phyloP scores from a whole-genome alignment of 148 eudicot species.

The Rhododendron simsii region DNA sequence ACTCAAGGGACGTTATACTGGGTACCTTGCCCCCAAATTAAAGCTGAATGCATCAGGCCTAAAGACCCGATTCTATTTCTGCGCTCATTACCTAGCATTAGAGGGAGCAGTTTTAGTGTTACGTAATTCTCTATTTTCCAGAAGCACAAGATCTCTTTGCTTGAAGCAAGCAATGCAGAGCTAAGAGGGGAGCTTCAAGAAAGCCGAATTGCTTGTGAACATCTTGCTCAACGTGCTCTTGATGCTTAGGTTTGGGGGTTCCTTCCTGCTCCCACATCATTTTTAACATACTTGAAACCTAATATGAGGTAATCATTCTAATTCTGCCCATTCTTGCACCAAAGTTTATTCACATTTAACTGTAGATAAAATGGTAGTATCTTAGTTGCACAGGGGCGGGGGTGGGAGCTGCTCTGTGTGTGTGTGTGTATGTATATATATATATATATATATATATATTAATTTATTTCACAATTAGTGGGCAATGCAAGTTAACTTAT shows the following conservation, averaged over 20 bases:
- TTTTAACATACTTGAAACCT: too few relatives aligned
- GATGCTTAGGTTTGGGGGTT: constrained; percentile 64
- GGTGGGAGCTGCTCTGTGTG: too few relatives aligned
- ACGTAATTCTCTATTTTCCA: constrained; percentile 15
- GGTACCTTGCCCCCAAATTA: background rate
- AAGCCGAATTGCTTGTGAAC: constrained; percentile 56
- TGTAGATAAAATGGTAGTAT: too few relatives aligned
- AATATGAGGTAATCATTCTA: too few relatives aligned
- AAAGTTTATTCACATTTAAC: too few relatives aligned
- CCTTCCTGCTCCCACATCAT: too few relatives aligned
- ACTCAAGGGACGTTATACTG: background rate
- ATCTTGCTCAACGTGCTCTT: constrained; percentile 62
- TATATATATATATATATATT: too few relatives aligned
- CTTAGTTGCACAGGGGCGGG: too few relatives aligned
- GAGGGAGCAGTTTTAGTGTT: background rate
- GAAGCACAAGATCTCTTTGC: constrained; percentile 88
- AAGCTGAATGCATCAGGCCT: background rate
- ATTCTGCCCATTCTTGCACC: too few relatives aligned
- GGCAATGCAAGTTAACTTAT: too few relatives aligned
- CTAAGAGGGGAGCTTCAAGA: constrained; percentile 72
- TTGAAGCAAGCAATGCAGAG: constrained; percentile 84
- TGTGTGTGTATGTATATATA: too few relatives aligned
- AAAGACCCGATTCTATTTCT: background rate
- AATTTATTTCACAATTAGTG: too few relatives aligned
- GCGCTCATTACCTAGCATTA: background rate